Evolutionary conservation across 108 stramenopile species (phyloP), one percentile per base, ranked within the genome.

Genomic region (Pseudonitzschia delicatissima): DNA sequence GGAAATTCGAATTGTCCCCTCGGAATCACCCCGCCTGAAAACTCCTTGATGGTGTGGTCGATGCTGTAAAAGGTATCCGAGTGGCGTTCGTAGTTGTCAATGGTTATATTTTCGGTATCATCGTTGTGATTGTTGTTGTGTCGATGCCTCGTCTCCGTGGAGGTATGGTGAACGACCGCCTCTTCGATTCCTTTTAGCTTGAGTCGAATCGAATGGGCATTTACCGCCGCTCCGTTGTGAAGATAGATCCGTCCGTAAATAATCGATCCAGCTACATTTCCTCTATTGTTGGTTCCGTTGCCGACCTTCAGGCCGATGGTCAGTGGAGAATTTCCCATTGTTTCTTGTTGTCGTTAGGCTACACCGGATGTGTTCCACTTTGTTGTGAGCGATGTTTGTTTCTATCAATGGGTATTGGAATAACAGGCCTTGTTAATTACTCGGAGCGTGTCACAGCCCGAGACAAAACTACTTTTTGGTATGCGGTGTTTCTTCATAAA

Each of bases 1-100:
- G 71, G 71, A 57, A 51, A 72, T 51, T 72, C 71, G 44, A 55
- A 72, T 47, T 64, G 71, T 15, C 71, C 71, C 20, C 34, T 20
- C 50, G 50, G 39, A 23, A 50, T 27, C 45, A 34, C 42, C 20
- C 62, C 55, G n/a, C 35, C 49, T 5, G 28, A n/a, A 37, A 72
- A 63, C 7, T 48, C 40, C 26, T 57, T 26, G 13, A n/a, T 64
- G 4, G 42, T 42, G n/a, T 50, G 35, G 29, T 72, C 71, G 32
- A 63, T 63, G 40, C 15, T 42, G 15, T 42, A 42, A 42, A 42
- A 42, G 40, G 40, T 42, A 15, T 42, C 13, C 40, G 1, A 42
- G 15, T 11, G 13, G 13, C 40, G 40, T 42, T 42, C 15, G 40
- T 11, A 42, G 15, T 42, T 11, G 40, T 15, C 40, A 42, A 11